Evolutionary conservation across 805 yeast species (phyloP), one percentile per base, ranked within the genome.

Genomic region (Cyberlindnera galapagoensis): DNA sequence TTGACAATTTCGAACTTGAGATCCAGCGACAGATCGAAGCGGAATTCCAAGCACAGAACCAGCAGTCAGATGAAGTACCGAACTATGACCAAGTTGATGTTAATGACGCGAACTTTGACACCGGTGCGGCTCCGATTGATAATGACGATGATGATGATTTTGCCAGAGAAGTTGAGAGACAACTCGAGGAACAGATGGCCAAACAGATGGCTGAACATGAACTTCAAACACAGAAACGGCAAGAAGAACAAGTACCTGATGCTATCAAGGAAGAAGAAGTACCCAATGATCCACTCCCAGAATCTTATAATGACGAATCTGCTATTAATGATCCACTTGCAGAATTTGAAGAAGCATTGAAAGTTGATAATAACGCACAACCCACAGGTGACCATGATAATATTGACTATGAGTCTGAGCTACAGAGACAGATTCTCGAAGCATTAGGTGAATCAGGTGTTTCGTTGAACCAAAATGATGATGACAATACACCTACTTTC

Each of bases 141-240:
- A 28, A 30, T 20, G 39, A 32, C 14, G 49, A 45, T n/a, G 51
- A 44, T 19, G 50, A 45, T 22, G 49, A 47, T 11, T 49, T 50
- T 29, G 52, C 51, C 8, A 46, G 49, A 14, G 51, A 49, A 17
- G 51, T 47, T 19, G 49, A 53, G 30, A 39, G 51, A 31, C 51
- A 46, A 22, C 33, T 49, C 7, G 44, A 50, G 20, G 35, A 33
- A 9, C 52, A 50, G 27, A 30, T 46, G 9, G 27, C 38, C 3
- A 34, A 34, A 16, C 39, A 33, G 23, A 26, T 24, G 14, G 20
- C 18, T 10, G 20, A 23, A n/a, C 25, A 27, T 21, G 35, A 37
- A 15, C 33, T 30, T n/a, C 27, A 32, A 25, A 26, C 15, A 17
- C 18, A 25, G 11, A 11, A 23, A 10, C 28, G 7, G 7, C 36